Base-by-base conservation (phyloP, 257 asterid species). In the Lycium ferocissimum region DNA sequence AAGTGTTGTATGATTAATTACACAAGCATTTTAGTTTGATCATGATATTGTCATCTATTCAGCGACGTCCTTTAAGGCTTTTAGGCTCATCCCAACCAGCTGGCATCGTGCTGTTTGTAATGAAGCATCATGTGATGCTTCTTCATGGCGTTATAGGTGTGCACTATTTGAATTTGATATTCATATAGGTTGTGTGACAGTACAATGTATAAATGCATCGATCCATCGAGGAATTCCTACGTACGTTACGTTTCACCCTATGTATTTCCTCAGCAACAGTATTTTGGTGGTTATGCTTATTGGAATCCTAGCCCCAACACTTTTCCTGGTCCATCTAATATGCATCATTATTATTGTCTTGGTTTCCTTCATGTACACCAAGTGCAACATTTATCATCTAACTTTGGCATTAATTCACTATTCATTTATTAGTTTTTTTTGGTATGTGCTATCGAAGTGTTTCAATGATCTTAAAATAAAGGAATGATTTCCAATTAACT, bases 81-180 rank as follows among this genome's bases (percentile, higher is more conserved):
- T 83, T 82, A 84, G 1, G 35, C 15, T 65, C 79, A 7, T 1
- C 35, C 6, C 69, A 59, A 18, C 7, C 17, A 43, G 11, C 67
- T 22, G 62, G 58, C 2, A 66, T 40, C 53, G 85, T 49, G 81
- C 6, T 6, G 20, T 67, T 5, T 83, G 85, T 9, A 56, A 18
- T 26, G 33, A 26, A 11, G 78, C 20, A 45, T 37, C 35, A 15
- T 83, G 85, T 33, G 53, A 53, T 49, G 38, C 62, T 22, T 51
- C 83, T 0, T 80, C 85, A 37, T 88, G 90, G 90, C 70, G 87
- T 75, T 88, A 88, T 40, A 59, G 85, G 20, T 88, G 87, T 38
- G 85, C 59, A 7, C 17, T 13, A 1, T 88, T 88, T 76, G 1
- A 18, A 11, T 38, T 83, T 47, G 84, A 88, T 83, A 54, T 88